Evolutionary conservation across 2,329 filamentous ascomycete genomes (phyloP), one percentile per base, ranked within the genome.

Genomic region (Neopestalotiopsis clavispora): DNA sequence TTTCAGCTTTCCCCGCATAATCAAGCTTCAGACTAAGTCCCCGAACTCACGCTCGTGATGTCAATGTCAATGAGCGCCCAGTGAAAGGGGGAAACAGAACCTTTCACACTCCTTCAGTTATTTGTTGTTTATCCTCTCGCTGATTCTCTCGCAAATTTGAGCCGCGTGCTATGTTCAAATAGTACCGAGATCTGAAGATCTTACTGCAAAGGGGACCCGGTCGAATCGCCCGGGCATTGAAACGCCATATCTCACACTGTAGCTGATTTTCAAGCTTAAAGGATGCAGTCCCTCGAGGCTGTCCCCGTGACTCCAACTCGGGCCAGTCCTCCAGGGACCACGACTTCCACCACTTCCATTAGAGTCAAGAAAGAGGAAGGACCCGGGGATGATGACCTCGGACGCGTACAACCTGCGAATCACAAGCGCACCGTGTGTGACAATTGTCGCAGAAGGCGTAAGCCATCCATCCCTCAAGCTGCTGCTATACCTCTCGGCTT

Each of bases 401-500:
- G 61, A 38, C 65, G 52, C 30, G 34, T 69, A 13, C 65, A 70
- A 61, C 13, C 60, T 30, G 61, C 69, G 30, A 63, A 63, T 4
- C 69, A 57, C 57, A 80, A 78, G 69, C 78, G 82, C 49, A 83
- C 78, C 38, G 82, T 84, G 42, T 84, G 83, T 73, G 83, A 84
- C 69, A 81, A 84, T 71, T 84, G 83, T 73, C 79, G 83, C 66
- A 75, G 80, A 72, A 77, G 82, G 71, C 76, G 83, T 83, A 78
- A 70, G 81, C 77, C 40, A 32, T 60, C 56, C 32, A 34, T 30
- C 23, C 32, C 20, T 49, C 34, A 38, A 38, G 17, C 34, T 20
- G 3, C 20, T 14, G 13, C 42, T 7, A 4, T 34, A 13, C 30
- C 56, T n/a, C 5, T 56, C 10, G 5, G 17, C 17, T 56, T 56